Conservation (phyloP, 2,329 filamentous ascomycete genomes). For the Knoxdaviesia proteae region DNA sequence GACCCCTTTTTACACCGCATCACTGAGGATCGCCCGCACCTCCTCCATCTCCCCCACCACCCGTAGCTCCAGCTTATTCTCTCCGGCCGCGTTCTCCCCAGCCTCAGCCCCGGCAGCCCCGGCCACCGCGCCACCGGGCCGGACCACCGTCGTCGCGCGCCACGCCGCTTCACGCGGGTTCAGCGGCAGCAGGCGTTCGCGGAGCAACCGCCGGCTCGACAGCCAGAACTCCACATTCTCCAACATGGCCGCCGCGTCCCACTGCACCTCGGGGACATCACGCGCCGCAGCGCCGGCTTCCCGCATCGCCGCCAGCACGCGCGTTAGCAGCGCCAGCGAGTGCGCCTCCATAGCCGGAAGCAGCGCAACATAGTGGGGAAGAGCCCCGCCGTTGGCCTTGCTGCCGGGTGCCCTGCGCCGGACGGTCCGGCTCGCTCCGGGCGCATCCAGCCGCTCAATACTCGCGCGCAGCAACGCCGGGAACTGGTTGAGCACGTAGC, state of each 20-base stretch:
- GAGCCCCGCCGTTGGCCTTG: no score
- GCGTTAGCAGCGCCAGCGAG: conserved; percentile 53
- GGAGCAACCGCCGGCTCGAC: conserved; percentile 43
- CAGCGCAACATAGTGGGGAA: conserved; percentile 43
- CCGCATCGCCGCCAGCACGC: conserved; percentile 47
- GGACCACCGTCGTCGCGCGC: conserved; percentile 18
- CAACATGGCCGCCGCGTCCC: conserved; percentile 50
- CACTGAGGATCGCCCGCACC: conserved; percentile 32
- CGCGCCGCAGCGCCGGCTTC: conserved; percentile 36
- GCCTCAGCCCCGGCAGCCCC: no score
- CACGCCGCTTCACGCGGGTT: conserved; percentile 52
- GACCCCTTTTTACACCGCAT: conserved; percentile 19
- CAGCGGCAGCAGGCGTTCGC: conserved; percentile 52
- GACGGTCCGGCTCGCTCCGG: conserved; percentile 32
- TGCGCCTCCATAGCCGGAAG: conserved; percentile 58
- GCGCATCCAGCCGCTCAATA: conserved; percentile 47
- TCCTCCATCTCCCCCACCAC: conserved; percentile 48
- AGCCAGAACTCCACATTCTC: conserved; percentile 77
- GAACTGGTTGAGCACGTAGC: conserved; percentile 77
- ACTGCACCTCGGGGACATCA: conserved; percentile 52
- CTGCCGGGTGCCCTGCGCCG: conserved; percentile 6
- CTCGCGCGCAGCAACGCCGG: conserved; percentile 56
- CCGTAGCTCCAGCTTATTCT: conserved; percentile 55
- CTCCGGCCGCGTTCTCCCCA: conserved; percentile 10
- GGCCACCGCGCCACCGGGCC: conserved; percentile 13